A percentile compares a stretch with the other conserved stretches of the same genome.
These are phyloP conservation scores for Pochonia chlamydosporia DNA, from an alignment of 2,329 filamentous ascomycete genomes.

Conservation along the genomic window DNA sequence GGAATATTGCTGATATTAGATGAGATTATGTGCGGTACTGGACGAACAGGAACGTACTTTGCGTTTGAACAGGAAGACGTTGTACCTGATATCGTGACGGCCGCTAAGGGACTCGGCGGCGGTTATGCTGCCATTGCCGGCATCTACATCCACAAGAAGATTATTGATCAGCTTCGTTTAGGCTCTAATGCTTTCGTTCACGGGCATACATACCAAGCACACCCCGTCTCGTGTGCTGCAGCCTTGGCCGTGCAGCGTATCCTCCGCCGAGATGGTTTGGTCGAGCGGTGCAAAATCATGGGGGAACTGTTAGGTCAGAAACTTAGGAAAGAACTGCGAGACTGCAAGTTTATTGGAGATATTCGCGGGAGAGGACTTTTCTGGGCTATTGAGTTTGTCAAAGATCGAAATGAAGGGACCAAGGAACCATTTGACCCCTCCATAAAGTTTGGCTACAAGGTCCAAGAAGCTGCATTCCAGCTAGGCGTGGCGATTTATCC, in stretches of 20 bases:
- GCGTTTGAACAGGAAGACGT: slow-evolving; percentile 51
- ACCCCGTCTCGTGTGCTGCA: slow-evolving; percentile 30
- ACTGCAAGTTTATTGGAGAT: neutral
- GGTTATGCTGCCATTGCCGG: slow-evolving; percentile 53
- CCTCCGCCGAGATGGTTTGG: slow-evolving; percentile 25
- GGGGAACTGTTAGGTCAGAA: neutral
- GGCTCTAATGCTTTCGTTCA: slow-evolving; percentile 37
- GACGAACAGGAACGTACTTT: slow-evolving; percentile 53
- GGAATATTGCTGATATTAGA: slow-evolving; percentile 46
- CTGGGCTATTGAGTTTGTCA: too few relatives aligned
- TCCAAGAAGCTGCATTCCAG: too few relatives aligned
- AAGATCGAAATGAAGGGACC: too few relatives aligned
- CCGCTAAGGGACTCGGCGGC: slow-evolving; percentile 54
- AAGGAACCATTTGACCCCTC: too few relatives aligned
- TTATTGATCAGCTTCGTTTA: slow-evolving; percentile 9
- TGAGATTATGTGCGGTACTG: slow-evolving; percentile 62
- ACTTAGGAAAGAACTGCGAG: neutral
- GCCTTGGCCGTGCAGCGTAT: slow-evolving; percentile 34
- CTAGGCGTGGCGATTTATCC: too few relatives aligned
- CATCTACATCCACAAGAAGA: slow-evolving; percentile 39
- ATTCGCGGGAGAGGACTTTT: too few relatives aligned
- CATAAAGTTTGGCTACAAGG: too few relatives aligned
- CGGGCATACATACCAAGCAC: slow-evolving; percentile 48
- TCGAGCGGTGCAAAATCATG: slow-evolving; percentile 12
- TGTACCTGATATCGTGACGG: slow-evolving; percentile 49